Percentiles rank a stretch among this genome's conserved stretches.
phyloP scores from a whole-genome alignment of 495 filamentous ascomycete genomes.

The Podospora anserina region DNA sequence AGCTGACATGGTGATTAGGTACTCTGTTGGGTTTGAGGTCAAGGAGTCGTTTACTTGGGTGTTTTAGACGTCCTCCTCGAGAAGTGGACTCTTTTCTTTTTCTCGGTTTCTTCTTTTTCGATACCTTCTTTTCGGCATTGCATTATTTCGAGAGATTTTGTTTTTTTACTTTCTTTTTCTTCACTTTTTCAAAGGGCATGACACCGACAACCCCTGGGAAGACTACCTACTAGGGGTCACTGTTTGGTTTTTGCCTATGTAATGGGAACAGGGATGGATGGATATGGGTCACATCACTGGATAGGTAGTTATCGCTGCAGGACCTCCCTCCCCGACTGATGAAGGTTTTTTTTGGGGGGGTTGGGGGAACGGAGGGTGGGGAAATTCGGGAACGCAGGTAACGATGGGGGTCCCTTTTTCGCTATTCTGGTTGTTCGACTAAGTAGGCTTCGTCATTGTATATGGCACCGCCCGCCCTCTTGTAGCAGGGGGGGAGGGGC shows the following conservation, averaged over 20 bases:
- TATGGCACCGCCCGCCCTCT: not conserved
- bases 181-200: not conserved
- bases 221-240: not conserved
- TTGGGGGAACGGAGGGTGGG: not conserved
- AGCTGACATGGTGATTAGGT: slow-evolving; percentile 34
- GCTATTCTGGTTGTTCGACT: not conserved
- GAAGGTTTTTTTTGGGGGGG: too few relatives aligned
- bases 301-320: not conserved
- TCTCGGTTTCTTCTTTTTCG: not conserved
- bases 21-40: slow-evolving; percentile 51
- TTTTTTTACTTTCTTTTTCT: not conserved
- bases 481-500: too few relatives aligned
- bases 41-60: slow-evolving; percentile 58
- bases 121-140: too few relatives aligned
- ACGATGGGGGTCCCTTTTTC: not conserved
- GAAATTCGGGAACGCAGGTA: not conserved
- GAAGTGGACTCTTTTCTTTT: not conserved
- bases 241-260: not conserved
- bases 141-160: not conserved
- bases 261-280: not conserved
- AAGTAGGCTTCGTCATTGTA: not conserved
- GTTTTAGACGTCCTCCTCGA: slow-evolving; percentile 30
- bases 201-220: not conserved
- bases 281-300: not conserved
- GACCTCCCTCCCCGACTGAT: not conserved